A percentile compares a stretch with the other conserved stretches of the same genome.
phyloP scores from a whole-genome alignment of 31 red algal species.

The Asparagopsis taxiformis region DNA sequence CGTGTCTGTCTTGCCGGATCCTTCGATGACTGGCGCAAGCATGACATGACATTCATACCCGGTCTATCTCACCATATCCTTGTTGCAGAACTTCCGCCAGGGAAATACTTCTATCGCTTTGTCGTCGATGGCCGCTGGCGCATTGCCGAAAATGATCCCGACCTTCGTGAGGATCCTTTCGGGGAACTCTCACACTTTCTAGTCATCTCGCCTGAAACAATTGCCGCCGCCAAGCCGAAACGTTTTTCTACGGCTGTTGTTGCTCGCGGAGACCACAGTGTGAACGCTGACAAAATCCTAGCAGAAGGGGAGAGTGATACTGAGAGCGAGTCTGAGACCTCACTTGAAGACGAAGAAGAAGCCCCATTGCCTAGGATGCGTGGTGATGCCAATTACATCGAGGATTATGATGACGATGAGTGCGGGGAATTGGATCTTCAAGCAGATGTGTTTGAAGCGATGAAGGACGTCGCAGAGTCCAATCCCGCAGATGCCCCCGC shows the following conservation, averaged over 20 bases:
- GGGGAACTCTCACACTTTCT: conserved; percentile 60
- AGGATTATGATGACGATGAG: conserved; percentile 71
- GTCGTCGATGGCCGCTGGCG: conserved; percentile 81
- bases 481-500: background rate
- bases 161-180: conserved; percentile 52
- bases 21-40: conserved; percentile 81
- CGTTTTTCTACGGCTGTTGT: conserved; percentile 39
- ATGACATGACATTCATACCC: conserved; percentile 64
- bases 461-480: conserved; percentile 58
- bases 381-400: conserved; percentile 42
- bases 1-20: conserved; percentile 49
- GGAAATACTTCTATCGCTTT: conserved; percentile 70
- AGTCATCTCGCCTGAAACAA: conserved; percentile 4
- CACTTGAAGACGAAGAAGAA: conserved; percentile 32
- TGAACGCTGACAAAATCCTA: conserved; percentile 24
- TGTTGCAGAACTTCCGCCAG: conserved; percentile 67
- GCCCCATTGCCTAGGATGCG: conserved; percentile 22
- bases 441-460: conserved; percentile 77
- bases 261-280: conserved; percentile 16
- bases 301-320: conserved; percentile 42
- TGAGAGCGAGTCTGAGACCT: conserved; percentile 21
- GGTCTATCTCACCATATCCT: conserved; percentile 50
- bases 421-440: conserved; percentile 63
- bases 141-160: conserved; percentile 50
- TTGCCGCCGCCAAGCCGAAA: conserved; percentile 33